Evolutionary conservation across 31 red algal species (phyloP).

Genomic region (Bonnemaisonia californica): DNA sequence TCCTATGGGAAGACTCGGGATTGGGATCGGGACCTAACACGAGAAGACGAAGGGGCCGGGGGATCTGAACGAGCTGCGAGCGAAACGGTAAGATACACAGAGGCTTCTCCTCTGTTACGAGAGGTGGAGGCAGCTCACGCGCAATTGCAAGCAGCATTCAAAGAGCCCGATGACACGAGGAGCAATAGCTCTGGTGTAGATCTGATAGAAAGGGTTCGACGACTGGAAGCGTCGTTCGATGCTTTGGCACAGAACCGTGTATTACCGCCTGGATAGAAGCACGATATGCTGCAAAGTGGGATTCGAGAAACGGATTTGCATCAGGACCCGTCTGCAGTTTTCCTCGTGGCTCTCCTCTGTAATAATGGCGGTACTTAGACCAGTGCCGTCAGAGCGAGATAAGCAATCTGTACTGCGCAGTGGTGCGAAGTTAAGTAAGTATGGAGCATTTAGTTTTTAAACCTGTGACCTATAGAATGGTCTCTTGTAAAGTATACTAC

Average conservation of each 20-base stretch:
- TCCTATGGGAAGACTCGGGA: not conserved
- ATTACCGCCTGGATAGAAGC: not conserved
- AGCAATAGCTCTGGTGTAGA: slow-evolving; percentile 16
- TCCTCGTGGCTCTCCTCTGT: too few relatives aligned
- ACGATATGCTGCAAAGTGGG: too few relatives aligned
- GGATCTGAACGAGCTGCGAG: not conserved
- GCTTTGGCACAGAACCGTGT: slow-evolving; percentile 42
- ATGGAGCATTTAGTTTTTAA: too few relatives aligned
- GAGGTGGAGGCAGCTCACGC: slow-evolving; percentile 70
- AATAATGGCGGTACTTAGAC: too few relatives aligned
- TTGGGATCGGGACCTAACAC: slow-evolving; percentile 18
- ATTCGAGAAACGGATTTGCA: too few relatives aligned
- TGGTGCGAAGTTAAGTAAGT: too few relatives aligned
- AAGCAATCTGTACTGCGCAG: too few relatives aligned
- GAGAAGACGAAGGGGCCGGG: not conserved
- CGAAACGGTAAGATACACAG: slow-evolving; percentile 3
- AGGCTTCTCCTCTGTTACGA: slow-evolving; percentile 62
- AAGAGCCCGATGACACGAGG: slow-evolving; percentile 30
- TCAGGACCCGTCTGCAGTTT: too few relatives aligned
- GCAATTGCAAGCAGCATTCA: slow-evolving; percentile 57
- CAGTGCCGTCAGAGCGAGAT: too few relatives aligned
- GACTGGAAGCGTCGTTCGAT: slow-evolving; percentile 64
- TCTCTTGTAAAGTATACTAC: too few relatives aligned
- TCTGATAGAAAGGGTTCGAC: slow-evolving; percentile 51
- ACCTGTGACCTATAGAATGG: too few relatives aligned